Evolutionary conservation across 352 stramenopile species (phyloP).

Genomic region (Plasmopara halstedii): DNA sequence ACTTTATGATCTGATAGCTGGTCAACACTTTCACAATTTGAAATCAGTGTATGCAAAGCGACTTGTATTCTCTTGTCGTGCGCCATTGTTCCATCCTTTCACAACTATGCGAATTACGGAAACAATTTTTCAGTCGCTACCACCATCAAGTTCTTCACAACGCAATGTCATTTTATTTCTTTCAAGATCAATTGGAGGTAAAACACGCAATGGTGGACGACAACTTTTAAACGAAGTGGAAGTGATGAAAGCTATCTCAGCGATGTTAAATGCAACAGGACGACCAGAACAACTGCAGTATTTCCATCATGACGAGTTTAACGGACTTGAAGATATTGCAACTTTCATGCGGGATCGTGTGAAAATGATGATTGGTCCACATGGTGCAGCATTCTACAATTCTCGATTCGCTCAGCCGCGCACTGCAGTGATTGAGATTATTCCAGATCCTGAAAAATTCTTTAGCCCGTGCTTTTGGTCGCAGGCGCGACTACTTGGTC

Average conservation of each 20-base stretch:
- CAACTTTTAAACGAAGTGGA: conserved; percentile 17
- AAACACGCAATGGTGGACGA: conserved; percentile 14
- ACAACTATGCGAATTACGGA: conserved; percentile 22
- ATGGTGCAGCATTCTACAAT: conserved; percentile 26
- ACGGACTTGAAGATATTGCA: conserved; percentile 12
- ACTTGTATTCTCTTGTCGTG: conserved; percentile 23
- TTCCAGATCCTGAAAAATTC: conserved; percentile 15
- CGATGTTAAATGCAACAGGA: conserved; percentile 6
- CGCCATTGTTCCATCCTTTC: conserved; percentile 20
- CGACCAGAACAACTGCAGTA: conserved; percentile 17
- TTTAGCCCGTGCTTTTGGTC: conserved; percentile 23
- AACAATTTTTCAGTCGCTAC: conserved; percentile 15
- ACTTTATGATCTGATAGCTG: conserved; percentile 20
- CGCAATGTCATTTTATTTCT: conserved; percentile 22
- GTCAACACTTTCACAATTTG: conserved; percentile 9
- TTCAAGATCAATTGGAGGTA: conserved; percentile 16
- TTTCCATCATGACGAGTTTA: conserved; percentile 18
- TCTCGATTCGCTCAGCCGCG: conserved; percentile 15
- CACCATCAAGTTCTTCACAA: neutral
- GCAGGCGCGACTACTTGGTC: conserved; percentile 19
- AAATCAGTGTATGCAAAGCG: conserved; percentile 7
- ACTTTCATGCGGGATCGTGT: conserved; percentile 20
- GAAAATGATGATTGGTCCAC: conserved; percentile 26
- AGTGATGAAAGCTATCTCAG: conserved; percentile 14
- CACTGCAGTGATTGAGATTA: conserved; percentile 22